Evolutionary conservation across 2,329 filamentous ascomycete genomes (phyloP), one percentile per base, ranked within the genome.

Genomic region (Trichophyton rubrum): DNA sequence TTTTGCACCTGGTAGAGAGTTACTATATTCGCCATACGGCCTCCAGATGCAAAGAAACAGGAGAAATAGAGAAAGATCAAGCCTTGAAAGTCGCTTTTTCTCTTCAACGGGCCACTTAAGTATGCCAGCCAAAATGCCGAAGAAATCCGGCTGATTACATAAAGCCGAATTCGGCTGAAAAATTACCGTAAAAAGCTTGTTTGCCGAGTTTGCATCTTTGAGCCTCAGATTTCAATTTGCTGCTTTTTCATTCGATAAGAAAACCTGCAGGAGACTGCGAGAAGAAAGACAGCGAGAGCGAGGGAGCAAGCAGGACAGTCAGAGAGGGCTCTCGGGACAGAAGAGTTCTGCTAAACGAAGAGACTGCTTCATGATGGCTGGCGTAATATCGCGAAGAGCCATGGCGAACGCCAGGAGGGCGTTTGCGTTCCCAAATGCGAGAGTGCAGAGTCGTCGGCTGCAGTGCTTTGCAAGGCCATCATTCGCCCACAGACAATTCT

Each of bases 181-280:
- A 35, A 17, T 15, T 55, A 6, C 51, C 27, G 2, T 3, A 58
- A 41, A n/a, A 35, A 45, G 40, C 35, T 15, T 61, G 61, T 62
- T 62, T 62, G 59, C 20, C 15, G 1, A 45, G 59, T 63, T 63
- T 63, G 62, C 62, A 63, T 11, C 15, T 24, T 38, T 51, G 30
- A 45, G 35, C 38, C 27, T 43, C 55, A 30, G 17, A 24, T 24
- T 59, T 59, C 45, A 35, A 59, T 30, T 59, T 59, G 57, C 41
- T 47, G 22, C 41, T 51, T 24, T 17, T 51, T 45, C 57, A 59
- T 59, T 24, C 15, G 24, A 15, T 35, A 56, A 56, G 55, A 59
- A 40, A 55, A 55, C 13, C 33, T 22, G 51, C n/a, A n/a, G 40
- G 6, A 5, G n/a, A n/a, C 27, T 38, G 30, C n/a, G 51, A 17